A percentile compares a stretch with the other conserved stretches of the same genome.
phyloP scores from a whole-genome alignment of 1,284 basidiomycete species.

The Boletus semigastroideus region DNA sequence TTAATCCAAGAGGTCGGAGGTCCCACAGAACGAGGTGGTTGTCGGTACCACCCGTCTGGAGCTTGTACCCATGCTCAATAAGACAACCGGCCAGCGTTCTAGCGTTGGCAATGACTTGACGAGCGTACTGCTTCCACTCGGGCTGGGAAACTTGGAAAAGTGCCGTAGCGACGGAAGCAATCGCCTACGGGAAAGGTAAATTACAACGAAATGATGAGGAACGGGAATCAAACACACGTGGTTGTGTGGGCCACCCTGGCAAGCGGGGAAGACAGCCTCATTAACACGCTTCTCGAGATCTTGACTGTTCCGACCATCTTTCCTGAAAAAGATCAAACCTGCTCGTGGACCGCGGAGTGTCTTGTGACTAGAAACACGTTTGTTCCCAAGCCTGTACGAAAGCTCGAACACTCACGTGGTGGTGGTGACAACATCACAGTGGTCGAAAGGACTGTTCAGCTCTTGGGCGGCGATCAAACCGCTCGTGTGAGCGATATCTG shows the following conservation, averaged over 20 bases:
- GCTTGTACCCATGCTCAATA: slow-evolving; percentile 82
- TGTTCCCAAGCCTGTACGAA: background rate
- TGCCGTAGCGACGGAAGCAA: slow-evolving; percentile 94
- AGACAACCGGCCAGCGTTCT: slow-evolving; percentile 73
- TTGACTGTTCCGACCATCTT: slow-evolving; percentile 76
- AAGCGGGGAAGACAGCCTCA: slow-evolving; percentile 99
- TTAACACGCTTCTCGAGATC: slow-evolving; percentile 97
- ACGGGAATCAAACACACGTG: slow-evolving; percentile 60
- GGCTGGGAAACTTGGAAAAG: slow-evolving; percentile 93
- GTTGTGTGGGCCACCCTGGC: slow-evolving; percentile 99
- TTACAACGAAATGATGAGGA: background rate
- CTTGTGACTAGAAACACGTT: slow-evolving; percentile 72
- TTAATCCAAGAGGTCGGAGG: slow-evolving; percentile 91
- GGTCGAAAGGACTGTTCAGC: slow-evolving; percentile 91
- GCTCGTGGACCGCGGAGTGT: slow-evolving; percentile 98
- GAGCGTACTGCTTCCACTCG: slow-evolving; percentile 90
- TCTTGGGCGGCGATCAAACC: slow-evolving; percentile 95
- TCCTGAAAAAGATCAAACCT: slow-evolving; percentile 98
- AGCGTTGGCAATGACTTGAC: slow-evolving; percentile 92
- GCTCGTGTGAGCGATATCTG: slow-evolving; percentile 97
- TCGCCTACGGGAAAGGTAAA: slow-evolving; percentile 59
- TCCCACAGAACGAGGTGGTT: slow-evolving; percentile 99
- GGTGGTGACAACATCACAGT: slow-evolving; percentile 97
- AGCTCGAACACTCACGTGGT: slow-evolving; percentile 65
- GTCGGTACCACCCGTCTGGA: slow-evolving; percentile 96